Evolutionary conservation across 1,284 basidiomycete genomes (phyloP), one percentile per base, ranked within the genome.

Genomic region (Tylopilus sp.): DNA sequence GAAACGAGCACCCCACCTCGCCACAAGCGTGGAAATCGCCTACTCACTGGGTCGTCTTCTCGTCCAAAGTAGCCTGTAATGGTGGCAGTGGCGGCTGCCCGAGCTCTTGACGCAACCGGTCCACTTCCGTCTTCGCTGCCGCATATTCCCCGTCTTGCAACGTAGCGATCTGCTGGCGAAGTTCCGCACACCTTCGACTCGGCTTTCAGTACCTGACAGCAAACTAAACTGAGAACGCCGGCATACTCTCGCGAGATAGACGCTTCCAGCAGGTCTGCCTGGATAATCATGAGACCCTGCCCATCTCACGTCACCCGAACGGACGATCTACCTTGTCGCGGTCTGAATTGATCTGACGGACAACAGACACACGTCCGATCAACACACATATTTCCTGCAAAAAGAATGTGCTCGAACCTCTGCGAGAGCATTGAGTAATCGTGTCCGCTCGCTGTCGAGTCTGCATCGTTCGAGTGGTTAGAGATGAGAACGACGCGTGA

Each of bases 101-200:
- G 8, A 90, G 79, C 59, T 90, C 87, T 46, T 74, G 73, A 42
- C 87, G 78, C 36, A 90, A 71, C 44, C 75, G 70, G 59, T 90
- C 87, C 37, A 90, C 87, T 54, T 89, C 86, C 26, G 67, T 67
- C 65, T 90, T 90, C 4, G 86, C 83, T 9, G 66, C 60, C 19
- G 82, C 74, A 59, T 90, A 90, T 51, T 89, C 88, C 30, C 82
- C 84, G 41, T 87, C 86, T 23, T 84, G 81, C 16, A 90, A 72
- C 8, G 67, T 63, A 43, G 74, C 70, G 54, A 90, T 88, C 65
- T 86, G 86, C 39, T 69, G 62, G 5, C 80, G 79, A 33, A 88
- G 74, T 23, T 84, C 82, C 18, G 62, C 60, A 57, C 81, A 84
- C 64, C 86, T 62, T 86, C 56, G n/a, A 15, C n/a, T 39, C 45